Evolutionary conservation across 768 basidiomycete species (phyloP), one percentile per base, ranked within the genome.

Genomic region (Dioszegia crocea): DNA sequence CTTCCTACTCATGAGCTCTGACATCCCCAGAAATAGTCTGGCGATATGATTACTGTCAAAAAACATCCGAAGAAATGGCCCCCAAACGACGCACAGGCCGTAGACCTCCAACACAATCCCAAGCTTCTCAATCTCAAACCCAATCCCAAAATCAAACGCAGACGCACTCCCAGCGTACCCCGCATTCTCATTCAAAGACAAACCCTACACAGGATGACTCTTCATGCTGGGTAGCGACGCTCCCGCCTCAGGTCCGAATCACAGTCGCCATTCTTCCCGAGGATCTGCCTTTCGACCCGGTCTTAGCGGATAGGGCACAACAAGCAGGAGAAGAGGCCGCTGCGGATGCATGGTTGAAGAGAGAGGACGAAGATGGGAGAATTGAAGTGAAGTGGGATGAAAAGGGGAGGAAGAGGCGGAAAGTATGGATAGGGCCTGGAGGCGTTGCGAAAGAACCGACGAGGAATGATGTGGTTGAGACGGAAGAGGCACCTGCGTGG

Each of bases 291-390:
- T 50, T 62, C 14, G 29, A n/a, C 27, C 17, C 19, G 23, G 29
- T 17, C 1, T 1, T 3, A 29, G 27, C 21, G 40, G 40, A 45
- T 3, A 1, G 11, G 31, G 19, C 5, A 12, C 49, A 41, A 21
- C 30, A 56, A 16, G 12, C 21, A 5, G 63, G 63, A 5, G 56
- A 64, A 33, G 63, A 65, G 31, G 56, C 56, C 11, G 36, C 61
- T 4, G 30, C 19, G 8, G 63, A 65, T 58, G 56, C 46, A 3
- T 65, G 63, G 60, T 29, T 50, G 29, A 6, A 60, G 40, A 52
- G 59, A 24, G 52, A 27, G 1, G 27, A 33, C 1, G 12, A 10
- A 8, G 62, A 63, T 39, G 62, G 62, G 12, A 16, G 38, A 17
- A 19, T 59, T 14, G 24, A 33, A 14, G 11, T 33, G 4, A 50